phyloP scores from a whole-genome alignment of 495 filamentous ascomycete species.

The Achaetomiella virescens region DNA sequence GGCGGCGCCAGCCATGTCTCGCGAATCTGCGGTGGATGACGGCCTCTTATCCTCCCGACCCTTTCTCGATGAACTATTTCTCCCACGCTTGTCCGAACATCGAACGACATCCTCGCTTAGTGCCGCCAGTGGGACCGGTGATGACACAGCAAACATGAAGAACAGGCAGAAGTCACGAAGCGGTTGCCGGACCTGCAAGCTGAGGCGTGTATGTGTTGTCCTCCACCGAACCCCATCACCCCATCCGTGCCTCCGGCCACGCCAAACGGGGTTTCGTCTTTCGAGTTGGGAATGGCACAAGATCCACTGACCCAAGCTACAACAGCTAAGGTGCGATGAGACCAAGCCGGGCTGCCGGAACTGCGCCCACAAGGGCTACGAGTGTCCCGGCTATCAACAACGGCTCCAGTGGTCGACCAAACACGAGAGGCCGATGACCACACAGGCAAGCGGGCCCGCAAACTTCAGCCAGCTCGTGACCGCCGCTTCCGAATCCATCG shows the following conservation, averaged over 20 bases:
- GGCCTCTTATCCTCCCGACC: background rate
- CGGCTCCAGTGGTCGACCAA: slow-evolving; percentile 35
- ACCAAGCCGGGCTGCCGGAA: slow-evolving; percentile 28
- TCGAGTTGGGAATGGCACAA: background rate
- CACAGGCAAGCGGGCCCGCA: slow-evolving; percentile 18
- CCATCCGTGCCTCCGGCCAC: background rate
- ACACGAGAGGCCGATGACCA: slow-evolving; percentile 21
- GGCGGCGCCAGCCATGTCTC: background rate
- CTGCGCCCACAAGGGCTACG: slow-evolving; percentile 27
- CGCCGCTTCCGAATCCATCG: slow-evolving; percentile 29
- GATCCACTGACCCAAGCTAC: slow-evolving; percentile 4
- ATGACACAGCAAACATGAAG: slow-evolving; percentile 21
- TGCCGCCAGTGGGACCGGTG: background rate
- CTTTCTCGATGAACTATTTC: background rate
- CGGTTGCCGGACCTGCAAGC: slow-evolving; percentile 31
- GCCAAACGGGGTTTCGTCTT: background rate
- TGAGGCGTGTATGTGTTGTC: slow-evolving; percentile 24
- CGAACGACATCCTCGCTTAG: background rate
- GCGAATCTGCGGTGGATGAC: background rate
- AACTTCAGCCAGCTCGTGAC: slow-evolving; percentile 31
- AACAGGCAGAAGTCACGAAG: slow-evolving; percentile 32
- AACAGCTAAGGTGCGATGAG: slow-evolving; percentile 31
- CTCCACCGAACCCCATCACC: background rate
- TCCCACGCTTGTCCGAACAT: background rate
- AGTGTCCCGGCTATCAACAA: slow-evolving; percentile 32